A percentile compares a stretch with the other conserved stretches of the same genome.
Evolutionary conservation across 2,329 filamentous ascomycete genomes (phyloP).

Genomic region (Leptographium lundbergii): DNA sequence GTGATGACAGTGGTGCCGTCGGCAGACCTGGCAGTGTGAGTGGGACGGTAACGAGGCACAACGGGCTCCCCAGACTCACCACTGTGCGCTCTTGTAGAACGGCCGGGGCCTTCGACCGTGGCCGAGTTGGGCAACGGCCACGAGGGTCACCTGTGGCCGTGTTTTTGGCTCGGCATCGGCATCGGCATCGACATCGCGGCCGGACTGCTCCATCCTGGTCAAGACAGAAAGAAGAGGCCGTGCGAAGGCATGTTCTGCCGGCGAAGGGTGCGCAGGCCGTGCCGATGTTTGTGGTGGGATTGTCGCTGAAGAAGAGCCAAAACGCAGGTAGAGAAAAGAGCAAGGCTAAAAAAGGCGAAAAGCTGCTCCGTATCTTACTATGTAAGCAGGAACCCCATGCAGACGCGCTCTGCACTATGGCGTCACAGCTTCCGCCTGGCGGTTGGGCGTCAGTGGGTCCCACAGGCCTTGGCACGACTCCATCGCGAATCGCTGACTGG

Average conservation of each 20-base stretch:
- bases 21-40: conserved; percentile 30
- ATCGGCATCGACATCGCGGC: not conserved
- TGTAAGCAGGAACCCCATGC: not conserved
- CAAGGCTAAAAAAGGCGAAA: not conserved
- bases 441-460: not conserved
- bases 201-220: not conserved
- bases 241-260: not conserved
- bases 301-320: not conserved
- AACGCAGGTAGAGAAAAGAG: no score
- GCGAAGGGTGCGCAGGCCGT: not conserved
- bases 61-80: conserved; percentile 14
- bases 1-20: conserved; percentile 47
- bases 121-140: conserved; percentile 5
- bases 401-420: conserved; percentile 6
- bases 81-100: conserved; percentile 30
- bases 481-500: not conserved
- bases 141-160: conserved; percentile 1
- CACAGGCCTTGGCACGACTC: not conserved
- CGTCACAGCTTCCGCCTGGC: conserved; percentile 3
- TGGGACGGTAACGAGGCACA: not conserved
- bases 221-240: not conserved
- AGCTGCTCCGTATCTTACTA: no score
- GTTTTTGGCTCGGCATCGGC: not conserved
- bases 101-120: conserved; percentile 1
- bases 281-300: not conserved